Evolutionary conservation across 2,329 filamentous ascomycete species (phyloP).

Genomic region (Colletotrichum incanum): DNA sequence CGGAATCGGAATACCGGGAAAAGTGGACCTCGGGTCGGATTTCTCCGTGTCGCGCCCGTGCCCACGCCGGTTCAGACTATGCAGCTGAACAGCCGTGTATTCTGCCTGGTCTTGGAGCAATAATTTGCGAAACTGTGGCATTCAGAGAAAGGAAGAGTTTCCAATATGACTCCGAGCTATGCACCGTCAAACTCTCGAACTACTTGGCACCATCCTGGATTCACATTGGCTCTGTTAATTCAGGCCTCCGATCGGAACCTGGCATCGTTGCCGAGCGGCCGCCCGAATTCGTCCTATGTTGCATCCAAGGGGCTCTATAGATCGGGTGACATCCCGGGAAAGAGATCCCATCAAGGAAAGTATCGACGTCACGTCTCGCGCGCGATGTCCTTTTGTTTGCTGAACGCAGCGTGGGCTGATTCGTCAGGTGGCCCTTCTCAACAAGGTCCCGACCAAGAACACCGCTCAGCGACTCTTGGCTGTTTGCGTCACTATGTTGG

Average conservation of each 20-base stretch:
- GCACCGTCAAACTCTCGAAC: not conserved
- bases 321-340: conserved; percentile 24
- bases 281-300: not conserved
- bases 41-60: not conserved
- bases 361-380: conserved; percentile 22
- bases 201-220: not conserved
- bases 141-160: no score
- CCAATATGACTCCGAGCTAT: not conserved
- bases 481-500: conserved; percentile 28
- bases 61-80: not conserved
- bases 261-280: not conserved
- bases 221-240: not conserved
- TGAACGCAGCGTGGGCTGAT: conserved; percentile 9
- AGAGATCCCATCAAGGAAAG: conserved; percentile 10
- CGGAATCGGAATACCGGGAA: not conserved
- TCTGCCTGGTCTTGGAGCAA: not conserved
- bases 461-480: conserved; percentile 15
- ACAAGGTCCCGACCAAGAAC: conserved; percentile 11
- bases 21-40: not conserved
- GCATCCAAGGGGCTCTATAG: not conserved
- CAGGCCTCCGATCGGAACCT: not conserved
- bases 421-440: conserved; percentile 20
- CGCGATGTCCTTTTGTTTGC: not conserved
- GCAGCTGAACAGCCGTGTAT: not conserved
- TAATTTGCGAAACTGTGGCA: not conserved